These are phyloP conservation scores for Rhizophora mangle DNA, from an alignment of 345 rosid species.

Conservation along the genomic window DNA sequence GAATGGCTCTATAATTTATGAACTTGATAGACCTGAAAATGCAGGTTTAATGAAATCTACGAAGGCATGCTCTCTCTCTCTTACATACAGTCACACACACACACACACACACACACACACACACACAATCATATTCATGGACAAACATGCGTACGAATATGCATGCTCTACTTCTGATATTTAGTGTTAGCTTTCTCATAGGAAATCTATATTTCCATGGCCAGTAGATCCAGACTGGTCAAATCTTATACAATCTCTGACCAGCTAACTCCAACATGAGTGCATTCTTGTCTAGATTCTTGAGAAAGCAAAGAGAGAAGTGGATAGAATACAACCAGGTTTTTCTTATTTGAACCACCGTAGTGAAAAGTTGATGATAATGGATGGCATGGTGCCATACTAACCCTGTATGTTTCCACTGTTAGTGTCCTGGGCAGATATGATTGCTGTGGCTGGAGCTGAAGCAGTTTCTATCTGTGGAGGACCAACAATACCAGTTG, in stretches of 20 bases:
- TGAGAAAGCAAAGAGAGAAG: slow-evolving; percentile 69
- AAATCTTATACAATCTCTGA: slow-evolving; percentile 14
- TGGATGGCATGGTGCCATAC: slow-evolving; percentile 12
- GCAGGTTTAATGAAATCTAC: slow-evolving; percentile 74
- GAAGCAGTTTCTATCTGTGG: slow-evolving; percentile 87
- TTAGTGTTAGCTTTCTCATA: slow-evolving; percentile 9
- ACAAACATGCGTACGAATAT: neutral
- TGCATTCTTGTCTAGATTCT: slow-evolving; percentile 57
- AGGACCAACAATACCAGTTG: slow-evolving; percentile 76
- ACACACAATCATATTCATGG: no score
- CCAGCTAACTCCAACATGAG: slow-evolving; percentile 35
- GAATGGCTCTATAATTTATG: slow-evolving; percentile 83
- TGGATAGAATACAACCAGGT: slow-evolving; percentile 72
- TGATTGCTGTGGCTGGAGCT: slow-evolving; percentile 86
- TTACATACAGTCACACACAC: neutral
- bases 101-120: no score
- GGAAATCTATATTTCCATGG: neutral
- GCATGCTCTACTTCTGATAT: neutral
- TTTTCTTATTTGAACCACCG: slow-evolving; percentile 12
- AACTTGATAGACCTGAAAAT: slow-evolving; percentile 92
- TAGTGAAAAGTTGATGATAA: slow-evolving; percentile 14
- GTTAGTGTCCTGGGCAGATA: slow-evolving; percentile 96
- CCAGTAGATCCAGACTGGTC: slow-evolving; percentile 13
- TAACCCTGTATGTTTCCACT: slow-evolving; percentile 26
- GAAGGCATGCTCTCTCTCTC: slow-evolving; percentile 38